Evolutionary conservation across 2,329 filamentous ascomycete species (phyloP).

Genomic region (Arachnomyces sp.): DNA sequence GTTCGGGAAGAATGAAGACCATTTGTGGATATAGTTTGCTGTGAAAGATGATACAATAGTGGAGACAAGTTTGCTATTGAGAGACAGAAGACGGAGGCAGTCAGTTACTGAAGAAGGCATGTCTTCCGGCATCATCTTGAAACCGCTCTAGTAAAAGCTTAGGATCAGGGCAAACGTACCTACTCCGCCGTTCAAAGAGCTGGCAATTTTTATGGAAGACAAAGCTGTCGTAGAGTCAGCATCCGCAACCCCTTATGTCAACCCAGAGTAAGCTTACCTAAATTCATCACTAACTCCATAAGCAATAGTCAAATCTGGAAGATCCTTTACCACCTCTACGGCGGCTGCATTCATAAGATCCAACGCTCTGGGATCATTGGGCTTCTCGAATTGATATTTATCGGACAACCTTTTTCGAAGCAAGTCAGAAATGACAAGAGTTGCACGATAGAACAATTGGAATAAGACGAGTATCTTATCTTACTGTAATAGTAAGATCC

Average conservation of each 20-base stretch:
- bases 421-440: too few relatives aligned
- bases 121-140: too few relatives aligned
- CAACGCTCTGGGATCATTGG: constrained; percentile 79
- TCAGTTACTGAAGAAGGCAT: too few relatives aligned
- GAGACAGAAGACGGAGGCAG: background rate
- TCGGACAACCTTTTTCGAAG: constrained; percentile 57
- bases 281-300: constrained; percentile 96
- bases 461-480: too few relatives aligned
- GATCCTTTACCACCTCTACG: constrained; percentile 69
- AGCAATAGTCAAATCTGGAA: constrained; percentile 76
- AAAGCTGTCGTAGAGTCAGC: constrained; percentile 49
- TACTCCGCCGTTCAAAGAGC: constrained; percentile 77
- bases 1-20: constrained; percentile 68
- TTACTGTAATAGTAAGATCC: background rate
- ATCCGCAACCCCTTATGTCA: background rate
- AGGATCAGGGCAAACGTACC: constrained; percentile 45
- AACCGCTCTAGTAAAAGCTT: too few relatives aligned
- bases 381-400: constrained; percentile 80
- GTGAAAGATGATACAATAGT: constrained; percentile 92
- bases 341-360: constrained; percentile 93
- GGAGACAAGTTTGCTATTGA: constrained; percentile 70
- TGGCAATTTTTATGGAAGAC: constrained; percentile 74
- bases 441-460: too few relatives aligned
- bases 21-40: constrained; percentile 76
- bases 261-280: constrained; percentile 30